Base-by-base conservation (phyloP, 2,329 filamentous ascomycete species). In the Dactylellina leptospora region DNA sequence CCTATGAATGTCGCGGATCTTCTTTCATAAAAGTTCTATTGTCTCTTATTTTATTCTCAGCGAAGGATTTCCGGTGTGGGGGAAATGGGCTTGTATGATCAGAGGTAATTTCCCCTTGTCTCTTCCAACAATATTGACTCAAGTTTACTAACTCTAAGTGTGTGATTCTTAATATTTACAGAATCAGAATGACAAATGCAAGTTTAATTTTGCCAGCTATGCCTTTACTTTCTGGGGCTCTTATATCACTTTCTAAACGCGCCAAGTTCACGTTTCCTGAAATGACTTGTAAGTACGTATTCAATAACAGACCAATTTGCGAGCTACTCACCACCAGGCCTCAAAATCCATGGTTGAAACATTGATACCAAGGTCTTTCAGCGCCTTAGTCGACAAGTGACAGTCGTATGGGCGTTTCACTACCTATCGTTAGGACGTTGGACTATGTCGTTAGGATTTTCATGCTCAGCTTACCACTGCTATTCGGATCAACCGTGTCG, bases 321-420 rank as follows among this genome's bases (percentile, higher is more conserved):
- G 81, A 76, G 88, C 83, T 73, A 86, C 82, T 77, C 85, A 84
- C 92, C 92, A 96, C 92, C 92, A 96, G 13, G 83, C 87, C 47
- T 82, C 82, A 78, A 96, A 96, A 76, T 92, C 86, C 77, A 88
- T 85, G 0, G 91, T 91, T 47, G 85, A 82, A 62, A 93, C 86
- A 77, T 90, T 85, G 74, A 96, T 90, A 0, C 87, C 91, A 73
- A 96, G 78, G 11, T 91, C 86, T 78, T 86, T 86, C 74, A 96
- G 81, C 38, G 83, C 86, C 79, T 85, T 86, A 6, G 90, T 96
- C 76, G 90, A 92, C 47, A 97, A 82, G 80, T 96, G 92, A 76
- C 90, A 93, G 80, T 96, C 92, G 78, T 91, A 96, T 10, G 93
- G 92, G 74, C 92, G 84, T 80, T 92, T 86, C 0, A 92, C 90